Evolutionary conservation across 768 basidiomycete genomes (phyloP).

Genomic region (Naganishia vaughanmartiniae): DNA sequence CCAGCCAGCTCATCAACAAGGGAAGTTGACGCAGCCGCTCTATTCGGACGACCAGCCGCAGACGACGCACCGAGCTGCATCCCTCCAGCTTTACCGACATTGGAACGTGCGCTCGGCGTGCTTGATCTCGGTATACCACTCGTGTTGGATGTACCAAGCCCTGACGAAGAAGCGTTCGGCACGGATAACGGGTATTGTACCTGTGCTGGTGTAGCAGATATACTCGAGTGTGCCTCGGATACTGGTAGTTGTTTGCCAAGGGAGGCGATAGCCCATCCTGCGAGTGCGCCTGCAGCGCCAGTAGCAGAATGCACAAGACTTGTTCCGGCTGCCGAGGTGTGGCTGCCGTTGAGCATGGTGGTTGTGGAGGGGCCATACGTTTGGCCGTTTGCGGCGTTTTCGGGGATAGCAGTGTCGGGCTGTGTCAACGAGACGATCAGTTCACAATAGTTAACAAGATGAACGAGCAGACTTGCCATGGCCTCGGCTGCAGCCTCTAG

Average conservation of each 20-base stretch:
- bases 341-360: slow-evolving; percentile 42
- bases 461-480: slow-evolving; percentile 66
- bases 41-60: slow-evolving; percentile 6
- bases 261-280: slow-evolving; percentile 94
- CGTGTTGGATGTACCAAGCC: slow-evolving; percentile 25
- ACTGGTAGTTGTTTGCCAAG: slow-evolving; percentile 74
- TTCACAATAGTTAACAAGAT: not conserved
- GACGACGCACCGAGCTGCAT: slow-evolving; percentile 70
- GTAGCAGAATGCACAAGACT: slow-evolving; percentile 75
- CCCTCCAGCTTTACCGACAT: slow-evolving; percentile 54
- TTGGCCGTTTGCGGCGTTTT: slow-evolving; percentile 37
- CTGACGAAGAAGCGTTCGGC: slow-evolving; percentile 1
- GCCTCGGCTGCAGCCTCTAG: slow-evolving; percentile 72
- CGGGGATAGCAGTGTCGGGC: slow-evolving; percentile 60
- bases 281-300: slow-evolving; percentile 84
- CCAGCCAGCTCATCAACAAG: slow-evolving; percentile 57
- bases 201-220: slow-evolving; percentile 55
- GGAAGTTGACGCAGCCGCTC: slow-evolving; percentile 35
- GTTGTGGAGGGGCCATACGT: slow-evolving; percentile 46
- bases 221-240: slow-evolving; percentile 69
- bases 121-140: slow-evolving; percentile 29
- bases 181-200: slow-evolving; percentile 23
- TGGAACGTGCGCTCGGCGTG: slow-evolving; percentile 27
- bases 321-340: slow-evolving; percentile 30
- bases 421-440: slow-evolving; percentile 39